A percentile compares a stretch with the other conserved stretches of the same genome.
phyloP scores from a whole-genome alignment of 1,139 yeast species.

The Lodderomyces parapsilosis region DNA sequence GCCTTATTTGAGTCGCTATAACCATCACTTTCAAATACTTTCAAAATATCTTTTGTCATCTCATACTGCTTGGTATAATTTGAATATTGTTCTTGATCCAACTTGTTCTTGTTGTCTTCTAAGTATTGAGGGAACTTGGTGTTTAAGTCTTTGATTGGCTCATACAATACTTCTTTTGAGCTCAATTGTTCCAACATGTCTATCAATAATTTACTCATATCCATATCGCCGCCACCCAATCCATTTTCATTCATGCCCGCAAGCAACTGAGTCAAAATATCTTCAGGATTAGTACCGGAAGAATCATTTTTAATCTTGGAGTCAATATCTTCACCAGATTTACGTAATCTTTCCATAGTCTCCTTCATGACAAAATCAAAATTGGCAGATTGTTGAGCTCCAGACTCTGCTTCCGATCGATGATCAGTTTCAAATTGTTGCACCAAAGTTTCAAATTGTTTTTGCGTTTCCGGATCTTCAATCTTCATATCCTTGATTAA shows the following conservation, averaged over 20 bases:
- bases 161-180: constrained; percentile 83
- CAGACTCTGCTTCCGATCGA: constrained; percentile 35
- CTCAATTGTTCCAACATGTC: constrained; percentile 84
- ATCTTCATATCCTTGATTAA: constrained; percentile 57
- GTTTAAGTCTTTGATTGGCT: constrained; percentile 81
- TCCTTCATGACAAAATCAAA: constrained; percentile 79
- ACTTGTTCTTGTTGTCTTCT: constrained; percentile 43
- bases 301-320: constrained; percentile 56
- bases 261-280: constrained; percentile 53
- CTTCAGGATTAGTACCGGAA: constrained; percentile 52
- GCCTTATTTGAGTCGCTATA: constrained; percentile 52
- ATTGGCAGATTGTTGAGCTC: constrained; percentile 34
- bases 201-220: constrained; percentile 61
- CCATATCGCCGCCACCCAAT: constrained; percentile 48
- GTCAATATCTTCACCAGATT: constrained; percentile 67
- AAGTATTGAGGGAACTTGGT: constrained; percentile 67
- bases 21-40: constrained; percentile 53
- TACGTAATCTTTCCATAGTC: constrained; percentile 75
- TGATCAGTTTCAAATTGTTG: constrained; percentile 43
- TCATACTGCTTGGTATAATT: constrained; percentile 56
- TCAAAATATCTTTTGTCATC: constrained; percentile 52
- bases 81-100: constrained; percentile 47
- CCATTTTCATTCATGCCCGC: constrained; percentile 44
- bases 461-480: constrained; percentile 60
- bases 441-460: constrained; percentile 52